Evolutionary conservation across 78 protist species (phyloP).

Genomic region (Mantamonas sphyraenae): DNA sequence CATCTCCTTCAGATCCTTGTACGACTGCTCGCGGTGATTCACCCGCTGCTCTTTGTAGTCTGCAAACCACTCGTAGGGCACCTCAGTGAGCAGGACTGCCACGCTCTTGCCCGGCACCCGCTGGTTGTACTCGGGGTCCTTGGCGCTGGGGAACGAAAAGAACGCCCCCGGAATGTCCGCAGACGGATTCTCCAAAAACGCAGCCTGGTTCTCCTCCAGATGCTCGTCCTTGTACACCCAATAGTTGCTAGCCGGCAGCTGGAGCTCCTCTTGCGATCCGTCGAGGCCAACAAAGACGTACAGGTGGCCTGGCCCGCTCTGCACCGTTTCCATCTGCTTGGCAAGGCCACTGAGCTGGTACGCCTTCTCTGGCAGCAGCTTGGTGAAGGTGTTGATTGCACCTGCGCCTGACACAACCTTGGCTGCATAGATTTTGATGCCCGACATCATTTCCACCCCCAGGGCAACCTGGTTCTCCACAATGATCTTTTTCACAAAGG

Average conservation of each 20-base stretch:
- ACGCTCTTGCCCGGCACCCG: constrained; percentile 9
- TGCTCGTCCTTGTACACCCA: not conserved
- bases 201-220: too few relatives aligned
- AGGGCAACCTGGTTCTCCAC: not conserved
- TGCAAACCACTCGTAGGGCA: not conserved
- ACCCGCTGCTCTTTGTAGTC: constrained; percentile 5
- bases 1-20: not conserved
- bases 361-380: not conserved
- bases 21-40: constrained; percentile 6
- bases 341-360: not conserved
- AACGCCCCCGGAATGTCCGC: not conserved
- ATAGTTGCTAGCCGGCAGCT: not conserved
- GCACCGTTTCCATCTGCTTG: not conserved
- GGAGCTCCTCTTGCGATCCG: not conserved
- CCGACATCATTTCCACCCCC: constrained; percentile 19
- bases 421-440: not conserved
- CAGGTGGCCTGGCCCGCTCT: not conserved
- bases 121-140: constrained; percentile 10
- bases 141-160: constrained; percentile 15
- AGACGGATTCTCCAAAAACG: too few relatives aligned
- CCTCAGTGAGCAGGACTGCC: not conserved
- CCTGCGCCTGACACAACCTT: constrained; percentile 19
- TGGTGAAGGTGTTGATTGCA: constrained; percentile 16
- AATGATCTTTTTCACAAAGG: constrained; percentile 9
- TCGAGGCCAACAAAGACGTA: constrained; percentile 4